Evolutionary conservation across 1,139 yeast genomes (phyloP).

Genomic region (Hanseniaspora uvarum): DNA sequence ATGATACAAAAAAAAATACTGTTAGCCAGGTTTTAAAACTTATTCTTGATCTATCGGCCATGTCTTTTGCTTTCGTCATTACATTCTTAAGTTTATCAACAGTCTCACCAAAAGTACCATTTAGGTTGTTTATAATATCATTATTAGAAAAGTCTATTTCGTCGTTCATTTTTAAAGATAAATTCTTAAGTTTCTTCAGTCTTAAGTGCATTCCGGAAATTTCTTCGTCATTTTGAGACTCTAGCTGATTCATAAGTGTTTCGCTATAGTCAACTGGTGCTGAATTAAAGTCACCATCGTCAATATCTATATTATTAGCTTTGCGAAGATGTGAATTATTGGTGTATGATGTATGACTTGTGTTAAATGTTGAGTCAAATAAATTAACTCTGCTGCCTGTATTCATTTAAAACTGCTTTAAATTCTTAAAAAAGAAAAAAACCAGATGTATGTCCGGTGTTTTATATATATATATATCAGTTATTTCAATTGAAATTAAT

Average conservation of each 20-base stretch:
- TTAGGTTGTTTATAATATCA: conserved; percentile 48
- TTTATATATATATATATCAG: neutral
- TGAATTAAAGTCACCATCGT: conserved; percentile 1
- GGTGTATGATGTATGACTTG: conserved; percentile 7
- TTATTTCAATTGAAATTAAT: neutral
- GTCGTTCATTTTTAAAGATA: conserved; percentile 69
- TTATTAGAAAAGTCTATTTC: conserved; percentile 51
- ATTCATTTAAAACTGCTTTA: neutral
- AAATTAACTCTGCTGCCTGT: neutral
- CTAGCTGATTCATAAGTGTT: conserved; percentile 56
- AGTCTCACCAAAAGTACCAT: conserved; percentile 40
- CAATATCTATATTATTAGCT: neutral
- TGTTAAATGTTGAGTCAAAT: conserved; percentile 14
- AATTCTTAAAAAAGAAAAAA: neutral
- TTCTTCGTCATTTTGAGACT: conserved; percentile 75
- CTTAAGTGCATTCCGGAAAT: conserved; percentile 59
- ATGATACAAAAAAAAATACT: conserved; percentile 50
- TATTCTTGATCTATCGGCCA: conserved; percentile 77
- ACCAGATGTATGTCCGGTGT: neutral
- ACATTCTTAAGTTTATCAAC: conserved; percentile 50
- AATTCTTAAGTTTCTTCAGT: conserved; percentile 57
- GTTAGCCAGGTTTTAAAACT: conserved; percentile 69
- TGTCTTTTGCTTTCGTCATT: conserved; percentile 59
- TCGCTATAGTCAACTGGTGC: conserved; percentile 31
- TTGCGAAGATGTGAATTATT: conserved; percentile 5